Evolutionary conservation across 495 filamentous ascomycete species (phyloP).

Genomic region (Diplogelasinospora grovesii): DNA sequence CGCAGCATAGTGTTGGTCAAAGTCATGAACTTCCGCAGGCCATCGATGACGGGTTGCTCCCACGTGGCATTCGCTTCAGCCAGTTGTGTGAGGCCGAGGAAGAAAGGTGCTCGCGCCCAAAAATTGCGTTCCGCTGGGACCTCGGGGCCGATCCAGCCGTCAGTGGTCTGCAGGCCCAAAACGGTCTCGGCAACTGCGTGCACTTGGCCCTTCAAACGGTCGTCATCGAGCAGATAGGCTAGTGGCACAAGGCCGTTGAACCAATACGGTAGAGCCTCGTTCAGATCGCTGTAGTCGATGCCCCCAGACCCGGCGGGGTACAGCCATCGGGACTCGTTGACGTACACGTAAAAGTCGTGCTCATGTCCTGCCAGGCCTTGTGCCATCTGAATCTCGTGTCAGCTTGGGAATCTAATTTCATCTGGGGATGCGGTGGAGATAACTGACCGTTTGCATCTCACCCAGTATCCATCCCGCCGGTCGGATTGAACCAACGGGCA

Average conservation of each 20-base stretch:
- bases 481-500: conserved; percentile 53
- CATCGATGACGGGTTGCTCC: conserved; percentile 26
- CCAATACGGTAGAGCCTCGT: conserved; percentile 62
- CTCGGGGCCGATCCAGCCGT: conserved; percentile 60
- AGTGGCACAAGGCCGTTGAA: conserved; percentile 60
- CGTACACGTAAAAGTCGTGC: conserved; percentile 54
- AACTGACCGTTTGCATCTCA: conserved; percentile 39
- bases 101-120: conserved; percentile 45
- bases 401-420: neutral
- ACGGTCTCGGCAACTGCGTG: conserved; percentile 42
- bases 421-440: neutral
- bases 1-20: conserved; percentile 37
- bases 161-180: conserved; percentile 44
- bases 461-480: conserved; percentile 55
- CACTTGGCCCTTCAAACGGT: conserved; percentile 47
- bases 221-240: conserved; percentile 50
- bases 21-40: conserved; percentile 31
- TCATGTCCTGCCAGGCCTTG: conserved; percentile 55
- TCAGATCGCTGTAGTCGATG: conserved; percentile 51
- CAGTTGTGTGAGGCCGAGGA: conserved; percentile 38
- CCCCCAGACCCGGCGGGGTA: conserved; percentile 29
- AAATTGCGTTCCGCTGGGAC: conserved; percentile 38
- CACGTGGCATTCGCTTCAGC: conserved; percentile 40
- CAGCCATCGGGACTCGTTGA: conserved; percentile 48
- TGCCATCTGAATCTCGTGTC: conserved; percentile 27